Evolutionary conservation across 441 rosid genomes (phyloP), one percentile per base, ranked within the genome.

Genomic region (Erodium moschatum): DNA sequence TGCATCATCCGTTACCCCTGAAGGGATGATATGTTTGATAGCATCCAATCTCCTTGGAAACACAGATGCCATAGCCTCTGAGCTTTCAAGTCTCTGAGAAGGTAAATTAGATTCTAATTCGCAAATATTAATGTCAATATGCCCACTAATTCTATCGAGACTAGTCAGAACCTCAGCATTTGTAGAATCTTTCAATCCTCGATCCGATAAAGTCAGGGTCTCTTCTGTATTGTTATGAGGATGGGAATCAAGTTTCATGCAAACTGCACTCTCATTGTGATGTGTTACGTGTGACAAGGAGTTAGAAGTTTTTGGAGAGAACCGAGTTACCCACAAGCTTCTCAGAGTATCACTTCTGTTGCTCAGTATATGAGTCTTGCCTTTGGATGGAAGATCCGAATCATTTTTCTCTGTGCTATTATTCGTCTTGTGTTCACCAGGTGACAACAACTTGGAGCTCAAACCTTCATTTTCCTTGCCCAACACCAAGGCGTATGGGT

Each of bases 41-140:
- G 91, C 93, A 74, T 87, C 96, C 83, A 94, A 73, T 78, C 88
- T 87, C 81, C 81, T 86, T 7, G 89, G 89, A 73, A 87, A 86
- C 52, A 74, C 74, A 74, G 92, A 85, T 70, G 89, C 84, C 77
- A 89, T 82, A 63, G 75, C 89, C 69, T 85, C 91, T 2, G 89
- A 81, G 62, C 83, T 79, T 77, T 79, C 77, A 33, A 76, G 60
- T 74, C 80, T 79, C 69, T 73, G 29, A 18, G 80, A 76, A 65
- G 90, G 76, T 21, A 75, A 56, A 70, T 69, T 66, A 38, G 79
- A 74, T 61, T 74, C 73, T 65, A 62, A 61, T 67, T 81, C 75
- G 56, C 58, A 56, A 6, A 76, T 72, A 13, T 77, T 75, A 35
- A 74, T 81, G 66, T 80, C 84, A 74, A 63, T 50, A 21, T 69